phyloP scores from a whole-genome alignment of 1,139 yeast species.

The Candida sp. region DNA sequence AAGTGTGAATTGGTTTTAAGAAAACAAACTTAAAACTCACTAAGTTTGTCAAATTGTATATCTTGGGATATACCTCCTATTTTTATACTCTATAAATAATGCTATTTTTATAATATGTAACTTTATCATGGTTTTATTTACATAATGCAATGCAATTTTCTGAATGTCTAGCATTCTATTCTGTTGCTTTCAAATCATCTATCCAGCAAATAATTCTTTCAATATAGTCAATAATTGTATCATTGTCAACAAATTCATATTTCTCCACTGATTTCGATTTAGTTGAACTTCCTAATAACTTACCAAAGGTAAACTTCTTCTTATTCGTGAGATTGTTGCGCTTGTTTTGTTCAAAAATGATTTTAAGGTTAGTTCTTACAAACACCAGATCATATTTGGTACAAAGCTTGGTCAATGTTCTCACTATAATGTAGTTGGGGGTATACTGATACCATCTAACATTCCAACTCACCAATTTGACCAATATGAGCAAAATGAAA shows the following conservation, averaged over 20 bases:
- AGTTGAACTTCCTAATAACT: conserved; percentile 10
- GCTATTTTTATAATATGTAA: not conserved
- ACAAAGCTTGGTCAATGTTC: conserved; percentile 26
- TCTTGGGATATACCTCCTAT: not conserved
- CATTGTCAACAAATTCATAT: conserved; percentile 27
- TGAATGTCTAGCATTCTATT: not conserved
- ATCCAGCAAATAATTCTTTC: conserved; percentile 30
- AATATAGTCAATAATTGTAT: conserved; percentile 33
- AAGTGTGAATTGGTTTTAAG: not conserved
- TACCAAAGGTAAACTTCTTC: conserved; percentile 12
- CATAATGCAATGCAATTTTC: not conserved
- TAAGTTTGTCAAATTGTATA: not conserved
- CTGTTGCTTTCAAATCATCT: conserved; percentile 11
- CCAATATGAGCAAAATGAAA: conserved; percentile 28
- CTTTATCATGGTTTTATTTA: not conserved
- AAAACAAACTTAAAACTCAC: not conserved
- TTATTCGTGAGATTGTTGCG: conserved; percentile 9
- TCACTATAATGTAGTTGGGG: conserved; percentile 29
- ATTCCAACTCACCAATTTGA: conserved; percentile 38
- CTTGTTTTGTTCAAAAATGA: conserved; percentile 33
- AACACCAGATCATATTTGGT: conserved; percentile 29
- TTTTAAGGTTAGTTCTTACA: conserved; percentile 27
- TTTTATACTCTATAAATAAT: not conserved
- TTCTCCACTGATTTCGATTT: conserved; percentile 8
- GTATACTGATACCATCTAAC: conserved; percentile 41